Evolutionary conservation across 2,329 filamentous ascomycete species (phyloP).

Genomic region (Herpotrichia juniperi): DNA sequence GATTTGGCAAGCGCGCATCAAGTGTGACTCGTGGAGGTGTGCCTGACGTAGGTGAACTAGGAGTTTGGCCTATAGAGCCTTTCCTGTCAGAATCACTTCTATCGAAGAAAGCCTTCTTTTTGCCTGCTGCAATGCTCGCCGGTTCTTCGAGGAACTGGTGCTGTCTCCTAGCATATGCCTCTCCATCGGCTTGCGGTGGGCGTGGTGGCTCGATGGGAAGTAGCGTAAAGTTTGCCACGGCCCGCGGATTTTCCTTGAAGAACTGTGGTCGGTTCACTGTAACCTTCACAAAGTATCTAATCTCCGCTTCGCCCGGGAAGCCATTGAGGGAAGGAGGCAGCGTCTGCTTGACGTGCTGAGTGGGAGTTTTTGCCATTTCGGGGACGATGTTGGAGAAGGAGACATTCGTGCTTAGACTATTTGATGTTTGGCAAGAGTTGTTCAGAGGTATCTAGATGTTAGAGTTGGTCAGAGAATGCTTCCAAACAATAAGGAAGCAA

Average conservation of each 20-base stretch:
- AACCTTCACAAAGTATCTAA: slow-evolving; percentile 94
- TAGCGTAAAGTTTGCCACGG: slow-evolving; percentile 71
- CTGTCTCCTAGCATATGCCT: slow-evolving; percentile 81
- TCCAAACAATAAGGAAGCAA: not conserved
- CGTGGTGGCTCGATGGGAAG: slow-evolving; percentile 91
- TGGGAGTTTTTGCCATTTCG: slow-evolving; percentile 53
- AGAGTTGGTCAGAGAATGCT: not conserved
- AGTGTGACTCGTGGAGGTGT: slow-evolving; percentile 67
- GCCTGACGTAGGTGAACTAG: slow-evolving; percentile 19
- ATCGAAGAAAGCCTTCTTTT: slow-evolving; percentile 68
- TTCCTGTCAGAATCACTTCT: slow-evolving; percentile 31
- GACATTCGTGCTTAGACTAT: slow-evolving; percentile 49
- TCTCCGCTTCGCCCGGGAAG: slow-evolving; percentile 85
- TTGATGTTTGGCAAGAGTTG: slow-evolving; percentile 64
- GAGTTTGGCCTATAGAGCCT: slow-evolving; percentile 20
- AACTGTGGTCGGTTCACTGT: slow-evolving; percentile 88
- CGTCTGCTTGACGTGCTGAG: slow-evolving; percentile 78
- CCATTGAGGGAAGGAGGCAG: slow-evolving; percentile 89
- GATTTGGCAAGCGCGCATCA: slow-evolving; percentile 85
- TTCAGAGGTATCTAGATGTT: slow-evolving; percentile 64
- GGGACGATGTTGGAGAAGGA: slow-evolving; percentile 50
- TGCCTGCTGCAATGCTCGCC: slow-evolving; percentile 45
- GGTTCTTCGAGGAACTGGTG: slow-evolving; percentile 60
- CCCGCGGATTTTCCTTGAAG: slow-evolving; percentile 86
- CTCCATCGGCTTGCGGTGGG: slow-evolving; percentile 68